phyloP scores from a whole-genome alignment of 2,329 filamentous ascomycete genomes.

The Emergomyces pasteurianus region DNA sequence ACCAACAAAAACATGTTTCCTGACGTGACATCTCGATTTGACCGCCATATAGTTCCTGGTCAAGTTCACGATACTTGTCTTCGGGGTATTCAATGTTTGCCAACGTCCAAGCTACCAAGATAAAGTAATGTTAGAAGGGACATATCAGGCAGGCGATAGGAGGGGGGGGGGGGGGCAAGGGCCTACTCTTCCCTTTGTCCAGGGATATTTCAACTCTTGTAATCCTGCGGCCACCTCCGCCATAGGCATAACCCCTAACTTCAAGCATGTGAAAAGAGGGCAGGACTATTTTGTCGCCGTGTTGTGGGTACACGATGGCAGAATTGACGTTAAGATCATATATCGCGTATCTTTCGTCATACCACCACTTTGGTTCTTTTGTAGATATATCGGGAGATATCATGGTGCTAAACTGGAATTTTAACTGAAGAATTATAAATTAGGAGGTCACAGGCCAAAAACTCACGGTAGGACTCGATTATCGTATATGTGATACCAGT shows the following conservation, averaged over 20 bases:
- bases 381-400: constrained; percentile 70
- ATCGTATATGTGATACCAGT: constrained; percentile 94
- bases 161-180: neutral
- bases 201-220: constrained; percentile 73
- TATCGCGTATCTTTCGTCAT: constrained; percentile 81
- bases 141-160: neutral
- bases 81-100: constrained; percentile 72
- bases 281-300: constrained; percentile 55
- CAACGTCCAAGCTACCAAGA: constrained; percentile 52
- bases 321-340: constrained; percentile 87
- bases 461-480: constrained; percentile 68
- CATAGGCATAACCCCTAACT: constrained; percentile 73
- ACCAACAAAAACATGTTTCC: constrained; percentile 81
- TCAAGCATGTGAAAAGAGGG: constrained; percentile 45
- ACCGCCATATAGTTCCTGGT: constrained; percentile 59
- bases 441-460: neutral
- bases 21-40: constrained; percentile 69
- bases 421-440: constrained; percentile 2
- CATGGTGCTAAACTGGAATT: constrained; percentile 45
- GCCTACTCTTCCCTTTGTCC: constrained; percentile 57
- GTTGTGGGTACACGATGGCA: constrained; percentile 65
- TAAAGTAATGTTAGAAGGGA: neutral
- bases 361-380: constrained; percentile 65
- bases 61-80: constrained; percentile 62
- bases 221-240: constrained; percentile 72